phyloP scores from a whole-genome alignment of 148 eudicot species.

The Amaranthus cruentus region DNA sequence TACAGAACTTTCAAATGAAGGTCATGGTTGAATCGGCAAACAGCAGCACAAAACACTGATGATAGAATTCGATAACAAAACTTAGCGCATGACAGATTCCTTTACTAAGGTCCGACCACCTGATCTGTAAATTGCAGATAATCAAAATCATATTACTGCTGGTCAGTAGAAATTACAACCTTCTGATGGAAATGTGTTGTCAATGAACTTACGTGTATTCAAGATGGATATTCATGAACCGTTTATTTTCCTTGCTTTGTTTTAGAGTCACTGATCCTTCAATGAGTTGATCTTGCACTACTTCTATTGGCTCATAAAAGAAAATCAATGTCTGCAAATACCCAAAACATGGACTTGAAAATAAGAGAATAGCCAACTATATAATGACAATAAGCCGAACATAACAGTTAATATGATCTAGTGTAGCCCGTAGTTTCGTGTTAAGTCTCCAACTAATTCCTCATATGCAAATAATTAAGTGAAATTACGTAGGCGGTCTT shows the following conservation, averaged over 20 bases:
- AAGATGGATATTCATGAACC: slow-evolving; percentile 82
- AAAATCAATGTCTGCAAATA: slow-evolving; percentile 67
- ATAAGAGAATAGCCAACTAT: not conserved
- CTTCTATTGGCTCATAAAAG: slow-evolving; percentile 83
- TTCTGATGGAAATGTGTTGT: not conserved
- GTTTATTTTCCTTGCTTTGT: slow-evolving; percentile 84
- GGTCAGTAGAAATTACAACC: not conserved
- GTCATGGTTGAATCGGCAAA: not conserved
- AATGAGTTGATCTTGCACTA: slow-evolving; percentile 89
- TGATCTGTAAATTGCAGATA: slow-evolving; percentile 50
- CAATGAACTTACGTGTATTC: slow-evolving; percentile 60
- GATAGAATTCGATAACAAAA: not conserved
- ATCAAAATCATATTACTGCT: not conserved
- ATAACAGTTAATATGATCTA: too few relatives aligned
- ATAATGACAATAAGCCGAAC: too few relatives aligned
- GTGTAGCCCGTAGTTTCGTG: too few relatives aligned
- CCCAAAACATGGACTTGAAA: slow-evolving; percentile 2
- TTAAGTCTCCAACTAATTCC: too few relatives aligned
- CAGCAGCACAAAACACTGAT: not conserved
- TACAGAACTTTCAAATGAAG: not conserved
- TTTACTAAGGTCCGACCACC: slow-evolving; percentile 81
- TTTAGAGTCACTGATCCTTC: slow-evolving; percentile 75
- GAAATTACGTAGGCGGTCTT: too few relatives aligned
- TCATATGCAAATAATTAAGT: too few relatives aligned
- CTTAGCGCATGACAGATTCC: slow-evolving; percentile 80